Percentiles rank a stretch among this genome's conserved stretches.
phyloP scores from a whole-genome alignment of 768 basidiomycete genomes.

The Mrakia blollopis region DNA sequence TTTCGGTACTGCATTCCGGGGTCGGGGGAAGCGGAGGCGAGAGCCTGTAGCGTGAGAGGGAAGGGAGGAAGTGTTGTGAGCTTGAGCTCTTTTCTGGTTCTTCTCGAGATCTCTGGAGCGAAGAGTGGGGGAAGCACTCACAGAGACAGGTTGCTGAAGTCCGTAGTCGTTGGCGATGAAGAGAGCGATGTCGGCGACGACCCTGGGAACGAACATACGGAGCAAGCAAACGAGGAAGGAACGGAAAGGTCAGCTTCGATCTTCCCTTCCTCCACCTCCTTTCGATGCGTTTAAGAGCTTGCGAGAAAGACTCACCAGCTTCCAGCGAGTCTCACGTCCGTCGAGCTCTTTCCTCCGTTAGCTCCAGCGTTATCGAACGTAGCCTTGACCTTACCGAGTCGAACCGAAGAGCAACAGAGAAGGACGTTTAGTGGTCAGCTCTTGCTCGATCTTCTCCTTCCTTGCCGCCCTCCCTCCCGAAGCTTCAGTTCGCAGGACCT shows the following conservation, averaged over 20 bases:
- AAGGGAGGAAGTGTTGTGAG: slow-evolving; percentile 1
- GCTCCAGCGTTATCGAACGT: slow-evolving; percentile 69
- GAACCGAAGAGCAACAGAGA: neutral
- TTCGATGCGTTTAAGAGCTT: neutral
- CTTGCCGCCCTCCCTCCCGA: neutral
- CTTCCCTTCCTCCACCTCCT: neutral
- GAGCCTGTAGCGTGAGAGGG: slow-evolving; percentile 46
- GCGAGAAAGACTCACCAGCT: slow-evolving; percentile 53
- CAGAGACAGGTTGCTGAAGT: slow-evolving; percentile 49
- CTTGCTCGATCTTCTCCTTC: neutral
- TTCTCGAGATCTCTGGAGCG: neutral
- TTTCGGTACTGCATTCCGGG: slow-evolving; percentile 72
- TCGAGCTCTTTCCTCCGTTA: slow-evolving; percentile 61
- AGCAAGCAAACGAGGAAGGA: neutral
- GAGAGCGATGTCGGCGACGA: slow-evolving; percentile 53
- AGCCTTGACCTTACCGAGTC: slow-evolving; percentile 69
- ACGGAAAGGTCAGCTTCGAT: too few species aligned
- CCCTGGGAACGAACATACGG: slow-evolving; percentile 38
- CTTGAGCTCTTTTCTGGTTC: neutral
- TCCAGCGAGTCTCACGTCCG: slow-evolving; percentile 76
- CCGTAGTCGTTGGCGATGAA: slow-evolving; percentile 64
- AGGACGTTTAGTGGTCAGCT: neutral
- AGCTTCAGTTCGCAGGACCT: neutral
- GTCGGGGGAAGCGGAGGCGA: slow-evolving; percentile 70
- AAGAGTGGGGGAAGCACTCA: slow-evolving; percentile 31